Base-by-base conservation (phyloP, 257 asterid genomes). In the Solanum megistacrolobum region DNA sequence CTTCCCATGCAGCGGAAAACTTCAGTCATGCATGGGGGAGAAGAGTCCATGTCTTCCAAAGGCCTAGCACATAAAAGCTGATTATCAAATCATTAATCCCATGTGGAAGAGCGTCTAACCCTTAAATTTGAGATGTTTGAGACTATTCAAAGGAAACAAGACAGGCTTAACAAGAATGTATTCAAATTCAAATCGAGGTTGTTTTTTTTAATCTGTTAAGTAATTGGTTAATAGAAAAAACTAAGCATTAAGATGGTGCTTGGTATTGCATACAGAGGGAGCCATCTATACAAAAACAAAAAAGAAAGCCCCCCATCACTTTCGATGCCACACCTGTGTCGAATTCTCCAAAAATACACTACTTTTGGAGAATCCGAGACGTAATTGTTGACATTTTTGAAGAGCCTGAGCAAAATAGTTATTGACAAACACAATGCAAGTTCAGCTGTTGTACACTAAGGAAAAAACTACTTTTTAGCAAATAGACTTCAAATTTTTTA, bases 1-100 rank as follows among this genome's bases (percentile, higher is more conserved):
- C 84, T 96, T 88, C 98, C 99, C 99, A 97, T 95, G 91, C 99
- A 96, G 89, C 96, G 94, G 87, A 93, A 97, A 88, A 91, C 94
- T 83, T 97, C 99, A 88, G 96, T 91, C 99, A 97, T 93, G 95
- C 99, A 97, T 76, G 99, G 99, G 86, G 99, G 99, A 88, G 98
- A 93, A 66, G 95, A 89, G 88, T 97, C 99, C 86, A 89, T 85
- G 90, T 97, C 99, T 94, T 94, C 99, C 88, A 90, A 88, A 89
- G 95, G 92, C 95, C 99, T 97, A 90, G 68, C 66, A 87, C 9
- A 34, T 48, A 65, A 36, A 89, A 85, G 84, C 87, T 73, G 86
- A 48, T 65, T 72, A 72, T 88, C 83, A 89, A 85, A 83, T 74
- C 83, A 89, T 86, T 87, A 86, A 90, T 78, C 84, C 58, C 86